Conservation (phyloP, 208 protist species). For the Vickermania ingenoplastis region DNA sequence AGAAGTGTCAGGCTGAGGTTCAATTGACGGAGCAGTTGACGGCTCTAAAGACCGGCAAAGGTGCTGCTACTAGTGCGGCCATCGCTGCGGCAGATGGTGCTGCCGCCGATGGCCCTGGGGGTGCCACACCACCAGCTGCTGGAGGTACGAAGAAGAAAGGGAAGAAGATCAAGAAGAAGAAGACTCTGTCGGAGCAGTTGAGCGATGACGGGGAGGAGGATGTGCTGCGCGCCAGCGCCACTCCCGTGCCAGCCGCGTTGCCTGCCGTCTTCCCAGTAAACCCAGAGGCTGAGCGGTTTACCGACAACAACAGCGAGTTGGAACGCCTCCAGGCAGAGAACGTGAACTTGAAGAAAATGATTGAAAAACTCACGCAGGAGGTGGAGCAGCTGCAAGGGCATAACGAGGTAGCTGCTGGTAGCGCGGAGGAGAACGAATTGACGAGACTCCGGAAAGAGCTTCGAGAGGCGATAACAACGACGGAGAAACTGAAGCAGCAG, state of each 20-base stretch:
- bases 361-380: conserved; percentile 29
- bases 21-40: conserved; percentile 18
- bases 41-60: conserved; percentile 12
- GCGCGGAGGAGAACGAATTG: conserved; percentile 14
- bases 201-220: conserved; percentile 15
- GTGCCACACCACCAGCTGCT: not conserved
- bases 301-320: conserved; percentile 24
- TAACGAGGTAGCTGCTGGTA: conserved; percentile 18
- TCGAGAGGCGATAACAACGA: conserved; percentile 23
- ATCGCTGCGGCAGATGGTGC: not conserved
- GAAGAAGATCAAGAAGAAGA: conserved; percentile 39
- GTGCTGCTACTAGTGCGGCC: conserved; percentile 10
- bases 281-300: not conserved
- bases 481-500: conserved; percentile 18
- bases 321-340: conserved; percentile 38
- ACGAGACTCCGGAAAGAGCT: conserved; percentile 26
- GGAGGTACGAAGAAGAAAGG: conserved; percentile 21
- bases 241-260: conserved; percentile 3
- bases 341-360: conserved; percentile 33
- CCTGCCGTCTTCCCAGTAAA: not conserved
- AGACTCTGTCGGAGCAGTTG: conserved; percentile 31
- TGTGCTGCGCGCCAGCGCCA: conserved; percentile 6
- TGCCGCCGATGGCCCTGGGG: not conserved
- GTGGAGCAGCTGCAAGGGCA: conserved; percentile 33
- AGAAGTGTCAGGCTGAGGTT: conserved; percentile 30